phyloP scores from a whole-genome alignment of 306 rosid genomes.

The Lathyrus oleraceus region DNA sequence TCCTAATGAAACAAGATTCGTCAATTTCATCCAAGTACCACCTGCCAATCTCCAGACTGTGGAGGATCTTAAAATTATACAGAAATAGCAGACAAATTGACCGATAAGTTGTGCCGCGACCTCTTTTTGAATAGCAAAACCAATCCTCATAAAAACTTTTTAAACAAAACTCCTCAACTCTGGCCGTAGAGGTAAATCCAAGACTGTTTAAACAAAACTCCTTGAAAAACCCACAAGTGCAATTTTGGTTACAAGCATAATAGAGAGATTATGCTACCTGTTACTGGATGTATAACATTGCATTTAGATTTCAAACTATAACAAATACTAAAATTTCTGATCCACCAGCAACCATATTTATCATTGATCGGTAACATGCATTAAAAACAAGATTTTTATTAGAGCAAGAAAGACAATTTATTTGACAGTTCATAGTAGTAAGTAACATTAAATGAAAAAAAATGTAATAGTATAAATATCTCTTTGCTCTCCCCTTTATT shows the following conservation, averaged over 20 bases:
- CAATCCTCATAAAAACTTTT: no score
- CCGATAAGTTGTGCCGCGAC: no score
- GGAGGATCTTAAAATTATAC: no score
- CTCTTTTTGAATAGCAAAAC: no score
- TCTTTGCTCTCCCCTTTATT: no score
- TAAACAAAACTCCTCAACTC: no score
- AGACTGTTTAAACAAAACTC: not conserved
- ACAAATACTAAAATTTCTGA: not conserved
- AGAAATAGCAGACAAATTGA: no score
- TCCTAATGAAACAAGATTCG: not conserved
- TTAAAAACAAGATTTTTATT: no score
- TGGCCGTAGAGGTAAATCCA: not conserved
- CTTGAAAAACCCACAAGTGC: not conserved
- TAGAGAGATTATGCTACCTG: not conserved
- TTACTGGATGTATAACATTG: not conserved
- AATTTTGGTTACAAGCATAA: not conserved
- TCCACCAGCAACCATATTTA: not conserved
- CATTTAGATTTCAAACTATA: not conserved
- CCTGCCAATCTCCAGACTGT: not conserved
- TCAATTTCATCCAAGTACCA: constrained; percentile 3
- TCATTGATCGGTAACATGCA: not conserved
- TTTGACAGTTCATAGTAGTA: no score
- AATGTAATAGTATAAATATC: no score
- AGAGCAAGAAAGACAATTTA: no score
- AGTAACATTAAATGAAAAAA: no score